Evolutionary conservation across 1,139 yeast species (phyloP).

Genomic region (Nakaseomyces uthaithaninus): DNA sequence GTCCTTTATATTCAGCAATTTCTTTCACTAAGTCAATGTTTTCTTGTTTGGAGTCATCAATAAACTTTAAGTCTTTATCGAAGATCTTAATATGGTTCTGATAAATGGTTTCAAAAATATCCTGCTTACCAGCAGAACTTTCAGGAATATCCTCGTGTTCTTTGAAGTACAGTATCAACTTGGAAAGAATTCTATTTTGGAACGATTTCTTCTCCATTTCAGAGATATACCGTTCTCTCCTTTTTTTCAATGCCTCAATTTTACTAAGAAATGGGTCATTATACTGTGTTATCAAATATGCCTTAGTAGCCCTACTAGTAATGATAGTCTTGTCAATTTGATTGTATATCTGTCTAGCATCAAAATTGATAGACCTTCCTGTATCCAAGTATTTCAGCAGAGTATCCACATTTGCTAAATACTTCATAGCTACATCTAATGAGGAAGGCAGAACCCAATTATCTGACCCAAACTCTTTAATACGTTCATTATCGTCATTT

Average conservation of each 20-base stretch:
- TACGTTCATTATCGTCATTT: constrained; percentile 47
- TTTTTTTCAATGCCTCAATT: constrained; percentile 20
- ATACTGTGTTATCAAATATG: constrained; percentile 16
- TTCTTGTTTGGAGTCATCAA: constrained; percentile 33
- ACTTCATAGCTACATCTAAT: constrained; percentile 34
- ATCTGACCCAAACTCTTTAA: constrained; percentile 41
- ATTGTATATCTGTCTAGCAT: constrained; percentile 25
- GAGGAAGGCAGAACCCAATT: constrained; percentile 45
- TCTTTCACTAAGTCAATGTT: constrained; percentile 41
- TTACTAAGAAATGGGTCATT: constrained; percentile 21
- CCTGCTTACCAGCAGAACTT: constrained; percentile 12
- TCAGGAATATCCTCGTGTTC: constrained; percentile 15
- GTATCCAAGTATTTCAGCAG: constrained; percentile 45
- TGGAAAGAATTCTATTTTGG: constrained; percentile 45
- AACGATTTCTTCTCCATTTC: constrained; percentile 40
- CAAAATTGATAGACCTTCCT: constrained; percentile 56
- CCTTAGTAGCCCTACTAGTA: constrained; percentile 19
- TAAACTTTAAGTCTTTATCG: constrained; percentile 28
- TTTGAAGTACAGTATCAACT: constrained; percentile 42
- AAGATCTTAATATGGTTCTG: constrained; percentile 39
- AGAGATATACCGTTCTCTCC: constrained; percentile 35
- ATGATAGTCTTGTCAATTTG: constrained; percentile 29
- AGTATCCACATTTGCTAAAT: constrained; percentile 37
- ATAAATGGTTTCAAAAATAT: constrained; percentile 33
- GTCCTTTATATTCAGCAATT: constrained; percentile 27